Base-by-base conservation (phyloP, 1,139 yeast genomes). In the Zygoascus meyerae region DNA sequence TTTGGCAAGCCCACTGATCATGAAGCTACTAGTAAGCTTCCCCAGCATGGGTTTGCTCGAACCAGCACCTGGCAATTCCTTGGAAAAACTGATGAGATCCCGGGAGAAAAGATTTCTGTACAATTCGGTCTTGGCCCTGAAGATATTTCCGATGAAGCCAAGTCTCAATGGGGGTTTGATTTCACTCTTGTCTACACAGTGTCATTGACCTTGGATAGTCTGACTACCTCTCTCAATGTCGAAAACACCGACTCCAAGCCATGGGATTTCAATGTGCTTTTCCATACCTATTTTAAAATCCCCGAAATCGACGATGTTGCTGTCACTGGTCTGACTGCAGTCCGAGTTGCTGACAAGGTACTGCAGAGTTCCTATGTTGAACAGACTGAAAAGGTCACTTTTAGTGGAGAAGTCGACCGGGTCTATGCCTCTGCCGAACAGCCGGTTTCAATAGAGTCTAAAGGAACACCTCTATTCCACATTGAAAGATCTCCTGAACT, bases 21-120 rank as follows among this genome's bases (percentile, higher is more conserved):
- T 18, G 51, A 51, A 29, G 67, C 71, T 34, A 66, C 72, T 6
- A 63, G 68, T n/a, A 58, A 68, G 16, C 76, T 92, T 56, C 97
- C 97, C 11, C 97, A 92, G 69, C 98, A 92, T 63, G 98, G 98
- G 1, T 86, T 92, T 68, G 97, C 96, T 12, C 76, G 98, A 65
- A 84, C 78, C 64, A 81, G 92, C 4, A 69, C 73, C 5, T 92
- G 97, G 97, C 97, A 90, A 65, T 85, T 89, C 58, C 72, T 92
- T 51, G 98, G 98, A 31, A 94, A 86, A 66, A 53, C 54, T n/a
- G 75, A 83, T 10, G 74, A 72, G 29, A 62, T 69, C 44, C 83
- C 83, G 21, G 45, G 36, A 2, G 45, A 42, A 7, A 29, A 18
- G 17, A 76, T 83, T 52, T 78, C 95, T 5, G 84, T 84, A 40